phyloP scores from a whole-genome alignment of 192 early-diverging fungal genomes.

The Coemansia sp. region DNA sequence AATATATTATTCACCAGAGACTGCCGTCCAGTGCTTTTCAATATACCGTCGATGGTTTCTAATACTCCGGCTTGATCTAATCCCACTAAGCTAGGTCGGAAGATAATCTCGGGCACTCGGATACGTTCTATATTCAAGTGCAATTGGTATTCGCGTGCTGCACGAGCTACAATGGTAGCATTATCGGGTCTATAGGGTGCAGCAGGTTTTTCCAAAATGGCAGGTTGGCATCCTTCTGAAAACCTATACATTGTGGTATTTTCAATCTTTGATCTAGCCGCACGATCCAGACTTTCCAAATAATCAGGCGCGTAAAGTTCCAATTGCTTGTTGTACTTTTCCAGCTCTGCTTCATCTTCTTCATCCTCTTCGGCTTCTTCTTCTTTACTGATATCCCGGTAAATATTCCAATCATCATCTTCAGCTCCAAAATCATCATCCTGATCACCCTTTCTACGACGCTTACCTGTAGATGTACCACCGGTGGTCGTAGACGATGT shows the following conservation, averaged over 20 bases:
- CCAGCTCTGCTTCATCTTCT: slow-evolving; percentile 64
- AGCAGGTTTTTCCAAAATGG: slow-evolving; percentile 57
- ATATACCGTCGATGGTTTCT: slow-evolving; percentile 66
- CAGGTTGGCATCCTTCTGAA: slow-evolving; percentile 54
- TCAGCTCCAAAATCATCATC: slow-evolving; percentile 94
- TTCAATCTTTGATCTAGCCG: slow-evolving; percentile 58
- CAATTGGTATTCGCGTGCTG: slow-evolving; percentile 69
- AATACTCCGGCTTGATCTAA: slow-evolving; percentile 86
- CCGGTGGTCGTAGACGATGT: background rate
- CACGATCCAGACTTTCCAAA: slow-evolving; percentile 67
- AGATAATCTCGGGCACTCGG: slow-evolving; percentile 84
- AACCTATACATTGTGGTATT: slow-evolving; percentile 74
- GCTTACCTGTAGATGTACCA: slow-evolving; percentile 15
- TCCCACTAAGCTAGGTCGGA: slow-evolving; percentile 82
- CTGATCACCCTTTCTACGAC: slow-evolving; percentile 44
- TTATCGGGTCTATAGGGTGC: slow-evolving; percentile 41
- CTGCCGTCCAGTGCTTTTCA: slow-evolving; percentile 38
- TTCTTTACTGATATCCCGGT: slow-evolving; percentile 83
- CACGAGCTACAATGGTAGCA: slow-evolving; percentile 37
- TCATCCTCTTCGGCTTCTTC: slow-evolving; percentile 81
- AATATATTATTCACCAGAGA: slow-evolving; percentile 57
- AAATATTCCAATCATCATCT: slow-evolving; percentile 90
- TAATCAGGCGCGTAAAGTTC: slow-evolving; percentile 72
- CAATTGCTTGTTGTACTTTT: slow-evolving; percentile 68
- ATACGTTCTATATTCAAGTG: slow-evolving; percentile 91